Evolutionary conservation across 2,329 filamentous ascomycete species (phyloP).

Genomic region (Epichloe uncinata): DNA sequence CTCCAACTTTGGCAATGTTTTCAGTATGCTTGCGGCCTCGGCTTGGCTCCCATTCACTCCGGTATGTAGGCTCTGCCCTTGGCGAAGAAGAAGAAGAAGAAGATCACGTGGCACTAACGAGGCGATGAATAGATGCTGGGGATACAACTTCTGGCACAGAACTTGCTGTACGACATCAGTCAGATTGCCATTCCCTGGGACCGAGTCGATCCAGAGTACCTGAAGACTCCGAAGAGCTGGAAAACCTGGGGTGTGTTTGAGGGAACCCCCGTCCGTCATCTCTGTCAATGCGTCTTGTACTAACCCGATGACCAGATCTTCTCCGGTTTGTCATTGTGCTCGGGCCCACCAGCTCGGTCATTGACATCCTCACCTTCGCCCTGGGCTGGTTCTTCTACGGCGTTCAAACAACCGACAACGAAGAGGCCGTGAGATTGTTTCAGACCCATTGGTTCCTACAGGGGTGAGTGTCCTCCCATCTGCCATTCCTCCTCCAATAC

Average conservation of each 20-base stretch:
- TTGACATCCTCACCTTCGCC: slow-evolving; percentile 13
- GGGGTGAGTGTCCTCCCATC: slow-evolving; percentile 6
- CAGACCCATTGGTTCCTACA: slow-evolving; percentile 18
- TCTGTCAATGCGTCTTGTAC: neutral
- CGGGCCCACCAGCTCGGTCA: slow-evolving; percentile 16
- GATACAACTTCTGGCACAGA: slow-evolving; percentile 16
- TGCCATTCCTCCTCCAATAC: too few species aligned
- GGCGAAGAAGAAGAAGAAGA: too few species aligned
- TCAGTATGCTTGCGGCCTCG: slow-evolving; percentile 15
- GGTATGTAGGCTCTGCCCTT: neutral
- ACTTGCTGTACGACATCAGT: slow-evolving; percentile 17
- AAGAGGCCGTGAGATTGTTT: slow-evolving; percentile 7
- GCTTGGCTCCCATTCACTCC: slow-evolving; percentile 17
- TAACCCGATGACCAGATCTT: slow-evolving; percentile 9
- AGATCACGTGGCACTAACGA: neutral
- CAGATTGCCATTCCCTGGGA: slow-evolving; percentile 19
- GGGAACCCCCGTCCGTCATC: too few species aligned
- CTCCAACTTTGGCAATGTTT: slow-evolving; percentile 19
- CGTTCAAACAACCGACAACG: slow-evolving; percentile 8
- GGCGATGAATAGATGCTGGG: slow-evolving; percentile 10
- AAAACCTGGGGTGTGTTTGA: slow-evolving; percentile 7
- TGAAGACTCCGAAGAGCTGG: slow-evolving; percentile 15
- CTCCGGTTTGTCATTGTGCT: slow-evolving; percentile 16
- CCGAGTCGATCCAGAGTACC: slow-evolving; percentile 14
- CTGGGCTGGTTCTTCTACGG: slow-evolving; percentile 14